phyloP scores from a whole-genome alignment of 2,329 filamentous ascomycete species.

The Cadophora luteo-olivacea region DNA sequence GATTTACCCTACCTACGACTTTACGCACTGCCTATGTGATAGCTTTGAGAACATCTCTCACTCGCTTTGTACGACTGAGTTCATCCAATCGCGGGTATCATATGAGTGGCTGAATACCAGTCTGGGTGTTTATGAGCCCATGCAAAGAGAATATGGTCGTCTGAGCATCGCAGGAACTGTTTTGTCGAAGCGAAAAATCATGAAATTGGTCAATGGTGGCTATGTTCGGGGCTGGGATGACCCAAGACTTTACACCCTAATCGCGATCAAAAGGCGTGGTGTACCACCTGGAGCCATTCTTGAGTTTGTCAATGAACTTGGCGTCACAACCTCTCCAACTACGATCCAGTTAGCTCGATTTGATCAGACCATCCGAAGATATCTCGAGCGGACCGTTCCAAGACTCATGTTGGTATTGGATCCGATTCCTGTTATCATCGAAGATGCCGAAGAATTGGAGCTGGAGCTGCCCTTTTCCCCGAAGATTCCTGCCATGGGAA shows the following conservation, averaged over 20 bases:
- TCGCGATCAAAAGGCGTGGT: slow-evolving; percentile 82
- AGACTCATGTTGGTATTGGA: slow-evolving; percentile 90
- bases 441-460: slow-evolving; percentile 75
- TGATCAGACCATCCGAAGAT: slow-evolving; percentile 82
- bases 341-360: slow-evolving; percentile 84
- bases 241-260: slow-evolving; percentile 86
- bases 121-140: slow-evolving; percentile 84
- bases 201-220: slow-evolving; percentile 78
- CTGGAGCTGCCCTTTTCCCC: slow-evolving; percentile 80
- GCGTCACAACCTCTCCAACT: slow-evolving; percentile 82
- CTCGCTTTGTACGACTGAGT: slow-evolving; percentile 92
- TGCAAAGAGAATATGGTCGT: slow-evolving; percentile 87
- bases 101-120: slow-evolving; percentile 91
- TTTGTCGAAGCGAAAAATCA: slow-evolving; percentile 84
- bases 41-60: slow-evolving; percentile 92
- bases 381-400: slow-evolving; percentile 87
- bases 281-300: slow-evolving; percentile 88
- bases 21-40: slow-evolving; percentile 89
- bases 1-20: slow-evolving; percentile 96
- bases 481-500: slow-evolving; percentile 74
- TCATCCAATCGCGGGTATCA: slow-evolving; percentile 81
- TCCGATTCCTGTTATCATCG: slow-evolving; percentile 81
- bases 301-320: slow-evolving; percentile 89
- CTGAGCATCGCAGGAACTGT: slow-evolving; percentile 85
- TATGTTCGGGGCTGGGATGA: slow-evolving; percentile 90